These are phyloP conservation scores for Apodospora peruviana DNA, from an alignment of 495 filamentous ascomycete species.

Conservation along the genomic window DNA sequence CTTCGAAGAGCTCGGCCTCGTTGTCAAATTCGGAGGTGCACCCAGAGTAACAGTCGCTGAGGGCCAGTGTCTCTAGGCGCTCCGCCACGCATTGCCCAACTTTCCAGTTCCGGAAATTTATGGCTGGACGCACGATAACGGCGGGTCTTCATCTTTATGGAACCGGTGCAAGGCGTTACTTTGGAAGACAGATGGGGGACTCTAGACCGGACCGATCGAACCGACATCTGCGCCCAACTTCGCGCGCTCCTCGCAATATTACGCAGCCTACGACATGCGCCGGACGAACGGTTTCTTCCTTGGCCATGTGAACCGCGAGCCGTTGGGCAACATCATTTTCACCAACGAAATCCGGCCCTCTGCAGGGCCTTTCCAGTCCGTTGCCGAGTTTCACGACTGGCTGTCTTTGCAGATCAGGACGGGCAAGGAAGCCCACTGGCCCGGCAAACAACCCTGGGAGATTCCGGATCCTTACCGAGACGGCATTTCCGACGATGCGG, in stretches of 20 bases:
- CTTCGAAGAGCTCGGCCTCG: conserved; percentile 31
- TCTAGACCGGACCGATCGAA: conserved; percentile 28
- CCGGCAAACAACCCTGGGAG: conserved; percentile 19
- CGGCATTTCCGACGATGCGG: conserved; percentile 34
- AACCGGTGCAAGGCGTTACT: conserved; percentile 36
- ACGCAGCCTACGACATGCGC: conserved; percentile 30
- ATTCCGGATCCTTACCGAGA: conserved; percentile 30
- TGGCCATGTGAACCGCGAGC: conserved; percentile 29
- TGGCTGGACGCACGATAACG: conserved; percentile 38
- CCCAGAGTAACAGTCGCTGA: conserved; percentile 32
- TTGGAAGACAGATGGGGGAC: conserved; percentile 31
- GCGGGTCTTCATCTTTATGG: conserved; percentile 45
- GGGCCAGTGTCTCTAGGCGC: conserved; percentile 39
- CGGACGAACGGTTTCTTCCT: conserved; percentile 16
- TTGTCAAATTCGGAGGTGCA: conserved; percentile 40
- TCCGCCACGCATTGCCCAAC: conserved; percentile 28
- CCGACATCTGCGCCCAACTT: conserved; percentile 31
- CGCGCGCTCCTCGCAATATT: conserved; percentile 11
- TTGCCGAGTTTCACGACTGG: conserved; percentile 43
- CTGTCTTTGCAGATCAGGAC: conserved; percentile 25
- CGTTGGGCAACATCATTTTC: conserved; percentile 30
- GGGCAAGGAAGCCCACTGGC: conserved; percentile 14
- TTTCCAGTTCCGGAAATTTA: conserved; percentile 45
- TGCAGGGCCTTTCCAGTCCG: conserved; percentile 32
- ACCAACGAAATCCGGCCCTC: conserved; percentile 9